Evolutionary conservation across 768 basidiomycete species (phyloP), one percentile per base, ranked within the genome.

Genomic region (Paxillus ammoniavirescens): DNA sequence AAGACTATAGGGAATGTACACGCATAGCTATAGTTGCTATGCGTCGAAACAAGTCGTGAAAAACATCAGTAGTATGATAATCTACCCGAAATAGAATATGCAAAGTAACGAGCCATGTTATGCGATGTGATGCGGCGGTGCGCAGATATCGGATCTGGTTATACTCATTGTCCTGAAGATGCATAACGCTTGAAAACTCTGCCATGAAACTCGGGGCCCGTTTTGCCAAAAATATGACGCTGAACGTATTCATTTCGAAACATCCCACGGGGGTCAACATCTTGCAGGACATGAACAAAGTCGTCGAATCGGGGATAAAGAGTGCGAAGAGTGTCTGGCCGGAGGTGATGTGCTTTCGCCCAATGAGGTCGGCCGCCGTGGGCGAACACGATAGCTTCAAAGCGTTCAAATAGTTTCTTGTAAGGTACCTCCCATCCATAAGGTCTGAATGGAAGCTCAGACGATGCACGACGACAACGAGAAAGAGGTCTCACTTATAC

Each of bases 321-420:
- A 50, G 62, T 65, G 48, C 82, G 80, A 50, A 97, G 79, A 31
- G 75, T 70, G 42, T 77, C 76, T 2, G 89, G 89, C 42, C 78
- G 75, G 36, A 95, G 77, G 21, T 73, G 72, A 67, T 98, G 96
- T 18, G 91, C 81, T 71, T 98, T 98, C 0, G 94, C 96, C 96
- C 96, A 98, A 74, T 98, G 96, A 8, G 96, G 94, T 44, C 91
- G 79, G 6, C 93, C 96, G 41, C 80, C 78, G 71, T 93, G 79
- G 28, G 75, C 77, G 18, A 74, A 67, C 54, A 95, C 66, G 61
- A 94, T 87, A 13, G 68, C 61, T 66, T 95, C 91, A 65, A 91
- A 97, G 23, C 77, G 78, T 43, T 77, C 72, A 70, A 98, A 96
- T 47, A 92, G 75, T 52, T 77, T 72, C 53, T 83, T 84, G 73